A percentile compares a stretch with the other conserved stretches of the same genome.
phyloP scores from a whole-genome alignment of 2,329 filamentous ascomycete genomes.

The Colletotrichum tofieldiae region DNA sequence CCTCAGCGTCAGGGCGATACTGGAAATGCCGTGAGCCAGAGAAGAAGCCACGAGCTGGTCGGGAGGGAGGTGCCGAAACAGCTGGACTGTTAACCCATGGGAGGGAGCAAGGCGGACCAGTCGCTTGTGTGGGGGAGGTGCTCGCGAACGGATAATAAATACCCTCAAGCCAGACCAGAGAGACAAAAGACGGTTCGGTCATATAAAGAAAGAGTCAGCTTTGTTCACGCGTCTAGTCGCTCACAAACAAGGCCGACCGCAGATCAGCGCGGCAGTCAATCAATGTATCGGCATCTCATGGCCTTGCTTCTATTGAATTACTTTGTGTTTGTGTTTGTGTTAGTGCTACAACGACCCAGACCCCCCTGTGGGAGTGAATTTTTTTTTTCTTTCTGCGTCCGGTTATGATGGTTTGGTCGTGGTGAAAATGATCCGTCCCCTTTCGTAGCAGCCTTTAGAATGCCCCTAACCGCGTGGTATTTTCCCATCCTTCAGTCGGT shows the following conservation, averaged over 20 bases:
- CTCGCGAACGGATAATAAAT: no score
- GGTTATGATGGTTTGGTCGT: slow-evolving; percentile 24
- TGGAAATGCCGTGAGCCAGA: slow-evolving; percentile 46
- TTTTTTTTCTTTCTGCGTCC: slow-evolving; percentile 24
- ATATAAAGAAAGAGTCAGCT: background rate
- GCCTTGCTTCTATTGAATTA: slow-evolving; percentile 40
- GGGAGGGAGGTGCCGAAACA: background rate
- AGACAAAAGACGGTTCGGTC: background rate
- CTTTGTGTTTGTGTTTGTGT: slow-evolving; percentile 19
- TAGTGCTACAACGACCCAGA: slow-evolving; percentile 41
- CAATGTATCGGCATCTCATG: slow-evolving; percentile 27
- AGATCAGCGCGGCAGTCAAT: background rate
- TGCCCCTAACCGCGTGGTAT: slow-evolving; percentile 40
- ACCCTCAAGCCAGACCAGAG: background rate
- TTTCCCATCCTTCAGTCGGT: slow-evolving; percentile 42
- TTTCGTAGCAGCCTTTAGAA: slow-evolving; percentile 39
- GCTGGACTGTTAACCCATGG: background rate
- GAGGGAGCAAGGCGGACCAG: no score
- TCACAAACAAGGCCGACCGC: background rate
- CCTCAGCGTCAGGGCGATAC: slow-evolving; percentile 59
- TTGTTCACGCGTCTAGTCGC: background rate
- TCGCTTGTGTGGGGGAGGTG: background rate
- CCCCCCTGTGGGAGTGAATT: slow-evolving; percentile 6
- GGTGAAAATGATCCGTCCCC: slow-evolving; percentile 28
- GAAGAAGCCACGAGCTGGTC: background rate